Conservation (phyloP, 2,329 filamentous ascomycete species). For the Raffaelea albimanens region DNA sequence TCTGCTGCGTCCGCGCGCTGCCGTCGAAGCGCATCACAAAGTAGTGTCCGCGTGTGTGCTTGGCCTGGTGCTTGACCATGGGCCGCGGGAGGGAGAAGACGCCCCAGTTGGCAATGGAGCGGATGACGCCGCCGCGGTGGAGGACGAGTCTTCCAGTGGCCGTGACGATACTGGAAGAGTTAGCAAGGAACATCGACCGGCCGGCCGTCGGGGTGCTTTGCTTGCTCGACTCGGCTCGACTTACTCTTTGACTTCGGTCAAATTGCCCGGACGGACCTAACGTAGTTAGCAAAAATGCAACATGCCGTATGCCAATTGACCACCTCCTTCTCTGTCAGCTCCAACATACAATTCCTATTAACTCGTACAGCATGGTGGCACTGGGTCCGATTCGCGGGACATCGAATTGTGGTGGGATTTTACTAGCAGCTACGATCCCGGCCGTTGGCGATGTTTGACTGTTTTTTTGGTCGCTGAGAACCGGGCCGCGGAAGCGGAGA, state of each 20-base stretch:
- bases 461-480: too few relatives aligned
- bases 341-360: slow-evolving; percentile 72
- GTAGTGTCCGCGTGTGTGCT: slow-evolving; percentile 82
- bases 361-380: slow-evolving; percentile 82
- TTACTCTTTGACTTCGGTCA: slow-evolving; percentile 93
- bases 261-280: slow-evolving; percentile 84
- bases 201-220: too few relatives aligned
- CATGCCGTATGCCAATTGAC: too few relatives aligned
- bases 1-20: slow-evolving; percentile 61
- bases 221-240: too few relatives aligned
- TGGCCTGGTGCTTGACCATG: slow-evolving; percentile 69
- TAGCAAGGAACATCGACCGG: not conserved
- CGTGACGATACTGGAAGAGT: slow-evolving; percentile 63
- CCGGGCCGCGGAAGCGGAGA: too few relatives aligned
- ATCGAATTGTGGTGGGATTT: too few relatives aligned
- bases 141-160: slow-evolving; percentile 78
- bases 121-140: slow-evolving; percentile 75
- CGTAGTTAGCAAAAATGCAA: not conserved
- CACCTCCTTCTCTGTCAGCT: not conserved
- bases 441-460: too few relatives aligned
- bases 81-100: slow-evolving; percentile 77
- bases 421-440: too few relatives aligned
- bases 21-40: slow-evolving; percentile 97
- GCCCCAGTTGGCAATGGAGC: slow-evolving; percentile 92
- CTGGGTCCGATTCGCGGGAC: not conserved